Evolutionary conservation across 2,329 filamentous ascomycete genomes (phyloP), one percentile per base, ranked within the genome.

Genomic region (Dactylellina leptospora): DNA sequence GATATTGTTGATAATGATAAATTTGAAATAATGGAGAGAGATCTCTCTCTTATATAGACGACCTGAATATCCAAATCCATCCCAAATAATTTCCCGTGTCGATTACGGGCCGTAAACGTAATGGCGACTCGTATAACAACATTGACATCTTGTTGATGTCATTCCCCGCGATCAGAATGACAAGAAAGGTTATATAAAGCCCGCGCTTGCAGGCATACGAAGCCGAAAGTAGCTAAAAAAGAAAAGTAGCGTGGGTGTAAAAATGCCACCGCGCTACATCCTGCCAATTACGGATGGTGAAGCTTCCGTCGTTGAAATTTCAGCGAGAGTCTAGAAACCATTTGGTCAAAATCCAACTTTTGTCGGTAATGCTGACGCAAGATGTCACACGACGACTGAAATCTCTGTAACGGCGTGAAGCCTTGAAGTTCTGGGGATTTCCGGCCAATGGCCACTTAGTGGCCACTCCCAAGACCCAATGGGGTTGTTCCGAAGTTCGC

Each of bases 141-240:
- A 25, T 59, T 71, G 56, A 71, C 58, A 71, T 56, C 40, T 25
- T 56, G 18, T 22, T 71, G 64, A 71, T 71, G 66, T 71, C 66
- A 71, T 71, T 50, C 47, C 33, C 44, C 45, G 38, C 18, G 44
- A 23, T 9, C 27, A n/a, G 20, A 48, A 62, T n/a, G n/a, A n/a
- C n/a, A n/a, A n/a, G n/a, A n/a, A n/a, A n/a, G n/a, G 45, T 18
- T 16, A 22, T 27, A 25, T 28, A 27, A 48, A 61, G 54, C 30
- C 27, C 42, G 45, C 64, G 48, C 50, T 50, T 59, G 54, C 54
- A 60, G 42, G 45, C 54, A 60, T 59, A 42, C 42, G 58, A 63
- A 63, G 58, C 45, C 45, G 38, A 38, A 18, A 10, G n/a, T 45
- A 63, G 18, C 18, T 11, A 63, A 56, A 23, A 8, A 44, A 6